A percentile compares a stretch with the other conserved stretches of the same genome.
These are phyloP conservation scores for Arabis alpina DNA, from an alignment of 345 rosid species.

Conservation along the genomic window DNA sequence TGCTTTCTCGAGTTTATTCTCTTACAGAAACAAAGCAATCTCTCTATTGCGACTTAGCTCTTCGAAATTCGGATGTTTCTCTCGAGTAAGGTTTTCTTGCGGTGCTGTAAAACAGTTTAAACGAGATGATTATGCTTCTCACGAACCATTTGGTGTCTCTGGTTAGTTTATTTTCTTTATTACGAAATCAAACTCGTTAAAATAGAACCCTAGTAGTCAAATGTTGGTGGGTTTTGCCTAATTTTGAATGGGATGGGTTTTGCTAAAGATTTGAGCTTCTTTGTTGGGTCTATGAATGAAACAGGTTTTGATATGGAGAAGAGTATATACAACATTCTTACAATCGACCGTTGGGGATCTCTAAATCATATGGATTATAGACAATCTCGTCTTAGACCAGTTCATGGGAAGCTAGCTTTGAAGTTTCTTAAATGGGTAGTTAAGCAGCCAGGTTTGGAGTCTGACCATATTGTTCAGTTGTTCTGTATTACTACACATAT, in stretches of 20 bases:
- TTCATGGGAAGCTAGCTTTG: slow-evolving; percentile 88
- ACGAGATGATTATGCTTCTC: slow-evolving; percentile 33
- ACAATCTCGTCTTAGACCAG: slow-evolving; percentile 67
- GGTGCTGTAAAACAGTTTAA: slow-evolving; percentile 28
- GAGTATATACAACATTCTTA: slow-evolving; percentile 74
- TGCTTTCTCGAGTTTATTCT: slow-evolving; percentile 18
- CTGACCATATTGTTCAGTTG: slow-evolving; percentile 58
- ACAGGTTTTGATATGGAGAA: slow-evolving; percentile 61
- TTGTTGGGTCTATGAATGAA: neutral
- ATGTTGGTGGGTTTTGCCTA: neutral
- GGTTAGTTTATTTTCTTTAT: slow-evolving; percentile 38
- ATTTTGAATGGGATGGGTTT: slow-evolving; percentile 26
- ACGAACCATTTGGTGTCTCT: slow-evolving; percentile 23
- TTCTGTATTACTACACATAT: slow-evolving; percentile 67
- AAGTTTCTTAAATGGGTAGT: slow-evolving; percentile 76
- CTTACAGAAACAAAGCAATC: slow-evolving; percentile 37
- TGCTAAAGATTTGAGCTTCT: slow-evolving; percentile 30
- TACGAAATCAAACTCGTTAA: neutral
- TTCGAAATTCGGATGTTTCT: slow-evolving; percentile 42
- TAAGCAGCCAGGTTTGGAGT: slow-evolving; percentile 73
- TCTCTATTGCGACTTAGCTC: slow-evolving; percentile 25
- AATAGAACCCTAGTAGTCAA: neutral
- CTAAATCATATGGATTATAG: slow-evolving; percentile 82
- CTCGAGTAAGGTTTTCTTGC: slow-evolving; percentile 34
- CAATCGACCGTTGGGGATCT: slow-evolving; percentile 87